These are phyloP conservation scores for Blastocladiella emersonii DNA, from an alignment of 371 early-diverging fungal species.

Conservation along the genomic window DNA sequence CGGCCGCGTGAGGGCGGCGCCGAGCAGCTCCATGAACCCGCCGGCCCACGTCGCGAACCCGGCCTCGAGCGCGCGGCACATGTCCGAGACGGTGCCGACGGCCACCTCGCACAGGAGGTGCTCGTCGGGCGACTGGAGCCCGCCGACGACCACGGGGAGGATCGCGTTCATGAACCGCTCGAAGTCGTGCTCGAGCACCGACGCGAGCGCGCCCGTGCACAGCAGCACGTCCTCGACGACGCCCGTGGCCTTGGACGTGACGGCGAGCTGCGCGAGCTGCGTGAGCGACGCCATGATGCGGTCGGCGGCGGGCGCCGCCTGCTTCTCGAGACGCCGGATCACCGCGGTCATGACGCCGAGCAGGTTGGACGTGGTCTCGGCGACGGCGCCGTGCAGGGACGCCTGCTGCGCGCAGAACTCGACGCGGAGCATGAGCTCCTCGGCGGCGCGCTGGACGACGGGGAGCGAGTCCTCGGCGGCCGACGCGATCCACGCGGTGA, in stretches of 20 bases:
- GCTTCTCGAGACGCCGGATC: slow-evolving; percentile 53
- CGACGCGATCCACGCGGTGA: slow-evolving; percentile 54
- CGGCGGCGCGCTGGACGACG: slow-evolving; percentile 51
- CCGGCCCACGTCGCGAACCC: slow-evolving; percentile 55
- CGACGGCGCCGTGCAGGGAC: slow-evolving; percentile 64
- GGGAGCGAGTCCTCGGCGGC: slow-evolving; percentile 62
- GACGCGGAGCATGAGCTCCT: slow-evolving; percentile 59
- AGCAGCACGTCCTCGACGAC: slow-evolving; percentile 88
- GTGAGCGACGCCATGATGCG: slow-evolving; percentile 74
- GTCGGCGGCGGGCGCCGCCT: slow-evolving; percentile 59
- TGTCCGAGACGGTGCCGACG: slow-evolving; percentile 87
- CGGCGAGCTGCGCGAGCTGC: slow-evolving; percentile 24
- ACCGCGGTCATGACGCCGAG: slow-evolving; percentile 71
- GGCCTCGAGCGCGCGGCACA: slow-evolving; percentile 69
- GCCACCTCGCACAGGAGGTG: slow-evolving; percentile 78
- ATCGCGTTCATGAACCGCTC: slow-evolving; percentile 71
- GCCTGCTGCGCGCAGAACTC: slow-evolving; percentile 53
- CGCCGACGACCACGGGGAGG: slow-evolving; percentile 60
- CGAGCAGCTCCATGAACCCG: slow-evolving; percentile 68
- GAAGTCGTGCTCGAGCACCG: slow-evolving; percentile 68
- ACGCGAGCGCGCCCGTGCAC: slow-evolving; percentile 61
- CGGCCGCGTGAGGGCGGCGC: slow-evolving; percentile 55
- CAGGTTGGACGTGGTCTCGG: slow-evolving; percentile 76
- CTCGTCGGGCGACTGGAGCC: slow-evolving; percentile 78
- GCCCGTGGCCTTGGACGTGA: slow-evolving; percentile 34